Evolutionary conservation across 352 stramenopile species (phyloP), one percentile per base, ranked within the genome.

Genomic region (Globisporangium takayamanum): DNA sequence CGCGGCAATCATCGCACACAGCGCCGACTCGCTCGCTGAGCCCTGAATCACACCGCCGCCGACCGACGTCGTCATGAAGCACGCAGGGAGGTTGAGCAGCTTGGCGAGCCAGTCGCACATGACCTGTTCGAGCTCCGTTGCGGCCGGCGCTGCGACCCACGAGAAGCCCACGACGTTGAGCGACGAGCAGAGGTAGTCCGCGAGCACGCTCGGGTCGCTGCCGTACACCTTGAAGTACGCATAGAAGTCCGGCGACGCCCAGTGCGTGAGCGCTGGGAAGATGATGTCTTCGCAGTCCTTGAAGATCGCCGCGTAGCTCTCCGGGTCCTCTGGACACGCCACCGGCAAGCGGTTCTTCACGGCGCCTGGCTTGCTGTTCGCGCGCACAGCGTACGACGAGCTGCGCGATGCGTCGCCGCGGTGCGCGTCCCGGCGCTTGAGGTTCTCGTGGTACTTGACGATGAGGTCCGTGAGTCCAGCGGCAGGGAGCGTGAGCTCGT

Each of bases 61-160:
- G 1, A 57, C 42, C 28, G 74, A 80, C 10, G 64, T 81, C 46
- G 68, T 81, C 55, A 83, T 57, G 62, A 88, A 84, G 46, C 68
- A 78, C 39, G 74, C 64, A 6, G 82, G 82, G 36, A 92, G 55
- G 1, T 69, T 53, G 10, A 92, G 49, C 18, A 88, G 62, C 53
- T 82, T 70, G 53, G 67, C 70, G 52, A 92, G 59, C 81, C 81
- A 92, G 66, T 92, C 79, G 22, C 84, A 80, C 45, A 85, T 74
- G 81, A 36, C 30, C 30, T 36, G 30, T 1, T 36, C 30, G 30
- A 36, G 30, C 30, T 36, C 30, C 4, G 30, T 89, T 18, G 74
- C 77, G 11, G 78, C 78, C 4, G 79, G 79, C 4, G 72, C 65
- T 1, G 72, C 57, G 33, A 88, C 69, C 80, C 80, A 91, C 57